Percentiles rank a stretch among this genome's conserved stretches.
These are phyloP conservation scores for Zygoascus bituminiphila DNA, from an alignment of 805 yeast species.

Conservation along the genomic window DNA sequence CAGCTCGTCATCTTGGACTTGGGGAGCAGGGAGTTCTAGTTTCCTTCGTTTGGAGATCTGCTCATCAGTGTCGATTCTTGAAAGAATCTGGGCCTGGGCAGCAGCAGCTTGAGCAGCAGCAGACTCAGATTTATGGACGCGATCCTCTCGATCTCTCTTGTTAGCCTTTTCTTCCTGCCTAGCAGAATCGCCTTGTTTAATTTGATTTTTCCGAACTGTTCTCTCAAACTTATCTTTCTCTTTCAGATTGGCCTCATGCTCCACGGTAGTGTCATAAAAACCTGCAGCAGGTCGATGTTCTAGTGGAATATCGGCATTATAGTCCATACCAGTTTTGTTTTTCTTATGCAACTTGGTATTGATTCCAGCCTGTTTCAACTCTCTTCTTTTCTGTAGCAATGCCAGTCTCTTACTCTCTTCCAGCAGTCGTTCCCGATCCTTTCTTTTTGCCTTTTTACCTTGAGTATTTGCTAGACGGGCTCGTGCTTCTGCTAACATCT, in stretches of 20 bases:
- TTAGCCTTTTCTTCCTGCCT: constrained; percentile 16
- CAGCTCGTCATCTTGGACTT: constrained; percentile 25
- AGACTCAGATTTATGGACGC: constrained; percentile 16
- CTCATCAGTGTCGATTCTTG: constrained; percentile 20
- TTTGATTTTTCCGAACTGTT: constrained; percentile 27
- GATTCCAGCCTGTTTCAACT: constrained; percentile 23
- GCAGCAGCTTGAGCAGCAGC: constrained; percentile 22
- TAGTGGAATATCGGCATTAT: constrained; percentile 74
- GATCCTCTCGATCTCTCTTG: constrained; percentile 12
- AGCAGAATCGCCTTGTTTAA: constrained; percentile 15
- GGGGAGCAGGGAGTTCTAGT: constrained; percentile 32
- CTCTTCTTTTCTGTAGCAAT: constrained; percentile 57
- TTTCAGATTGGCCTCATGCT: constrained; percentile 35
- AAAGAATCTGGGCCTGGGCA: constrained; percentile 23
- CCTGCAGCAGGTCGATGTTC: constrained; percentile 66
- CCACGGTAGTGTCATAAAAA: constrained; percentile 58
- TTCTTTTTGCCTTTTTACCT: constrained; percentile 90
- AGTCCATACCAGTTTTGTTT: constrained; percentile 61
- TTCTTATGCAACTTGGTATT: constrained; percentile 36
- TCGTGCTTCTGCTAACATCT: constrained; percentile 90
- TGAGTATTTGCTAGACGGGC: constrained; percentile 87
- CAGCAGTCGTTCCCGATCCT: constrained; percentile 74
- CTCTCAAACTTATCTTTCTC: constrained; percentile 37
- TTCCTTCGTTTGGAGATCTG: constrained; percentile 33
- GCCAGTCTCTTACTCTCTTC: constrained; percentile 74